These are phyloP conservation scores for Barnettozyma pratensis DNA, from an alignment of 805 yeast species.

Conservation along the genomic window DNA sequence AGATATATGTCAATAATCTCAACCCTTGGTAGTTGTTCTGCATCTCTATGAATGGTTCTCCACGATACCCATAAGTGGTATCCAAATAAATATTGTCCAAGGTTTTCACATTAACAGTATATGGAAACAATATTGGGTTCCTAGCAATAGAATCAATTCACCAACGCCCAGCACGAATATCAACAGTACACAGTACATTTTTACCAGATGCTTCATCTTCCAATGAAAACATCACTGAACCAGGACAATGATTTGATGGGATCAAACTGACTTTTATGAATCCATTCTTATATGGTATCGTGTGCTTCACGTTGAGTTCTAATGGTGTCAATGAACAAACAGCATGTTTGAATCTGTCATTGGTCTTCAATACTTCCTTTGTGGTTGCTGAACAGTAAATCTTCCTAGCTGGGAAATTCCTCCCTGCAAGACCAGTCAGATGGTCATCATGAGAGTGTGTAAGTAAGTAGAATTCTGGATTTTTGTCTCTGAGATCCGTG, in stretches of 20 bases:
- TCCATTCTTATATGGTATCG: constrained; percentile 15
- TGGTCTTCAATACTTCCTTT: constrained; percentile 11
- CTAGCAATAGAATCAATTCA: constrained; percentile 36
- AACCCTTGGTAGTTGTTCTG: constrained; percentile 39
- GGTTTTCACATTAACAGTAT: constrained; percentile 25
- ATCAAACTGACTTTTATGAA: constrained; percentile 36
- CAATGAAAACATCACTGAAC: constrained; percentile 49
- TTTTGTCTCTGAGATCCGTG: constrained; percentile 20
- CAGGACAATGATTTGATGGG: constrained; percentile 56
- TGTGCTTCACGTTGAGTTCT: constrained; percentile 14
- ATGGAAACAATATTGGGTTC: constrained; percentile 40
- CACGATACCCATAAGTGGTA: constrained; percentile 46
- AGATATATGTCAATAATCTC: constrained; percentile 25
- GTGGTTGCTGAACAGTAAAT: constrained; percentile 47
- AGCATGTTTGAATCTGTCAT: constrained; percentile 8
- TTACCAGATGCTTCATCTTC: constrained; percentile 23
- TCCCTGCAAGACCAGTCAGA: constrained; percentile 38
- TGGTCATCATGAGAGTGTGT: constrained; percentile 57
- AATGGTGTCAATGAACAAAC: constrained; percentile 16
- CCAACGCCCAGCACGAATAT: constrained; percentile 51
- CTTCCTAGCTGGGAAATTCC: constrained; percentile 32
- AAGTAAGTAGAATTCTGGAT: constrained; percentile 28
- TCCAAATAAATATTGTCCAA: constrained; percentile 48
- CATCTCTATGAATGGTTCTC: constrained; percentile 44
- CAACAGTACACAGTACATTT: constrained; percentile 51